Base-by-base conservation (phyloP, 371 early-diverging fungal genomes). In the Apophysomyces sp. region DNA sequence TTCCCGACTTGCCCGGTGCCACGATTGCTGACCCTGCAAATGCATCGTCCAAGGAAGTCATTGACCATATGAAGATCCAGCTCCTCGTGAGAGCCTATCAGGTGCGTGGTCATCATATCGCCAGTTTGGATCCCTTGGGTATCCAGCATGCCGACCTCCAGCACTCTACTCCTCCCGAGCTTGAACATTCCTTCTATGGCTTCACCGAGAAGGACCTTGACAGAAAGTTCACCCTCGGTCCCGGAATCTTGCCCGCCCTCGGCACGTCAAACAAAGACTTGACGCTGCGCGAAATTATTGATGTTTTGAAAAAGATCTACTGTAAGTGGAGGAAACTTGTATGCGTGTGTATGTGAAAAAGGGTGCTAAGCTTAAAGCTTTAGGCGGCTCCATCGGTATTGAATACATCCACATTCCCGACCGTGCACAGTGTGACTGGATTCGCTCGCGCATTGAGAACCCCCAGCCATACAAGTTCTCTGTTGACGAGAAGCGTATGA, bases 331-430 rank as follows among this genome's bases (percentile, higher is more conserved):
- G 41, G 8, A 55, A 36, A 21, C 9, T 6, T 12, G 21, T 11
- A 12, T 58, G 13, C 15, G 16, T 13, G 27, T n/a, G 24, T 49
- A 21, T 41, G 16, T 36, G 40, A 21, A 27, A 26, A 40, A 40
- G 29, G 16, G 24, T 28, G 28, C 29, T 55, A n/a, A n/a, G n/a
- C n/a, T n/a, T n/a, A n/a, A n/a, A n/a, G n/a, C n/a, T 58, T 60
- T 41, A 89, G 90, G 88, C 71, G 93, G 94, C 51, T 84, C 93
- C 24, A 88, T 97, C 65, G 98, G 98, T 76, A 89, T 95, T 56
- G 98, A 98, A 73, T 98, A 97, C 84, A 92, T 94, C 60, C 99
- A 98, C 78, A 98, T 98, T 66, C 92, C 96, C 59, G 97, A 97
- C 76, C 91, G 95, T 63, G 85, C 80, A 18, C 92, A 92, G 72